These are phyloP conservation scores for Peltaster fructicola DNA, from an alignment of 2,329 filamentous ascomycete genomes.

Conservation along the genomic window DNA sequence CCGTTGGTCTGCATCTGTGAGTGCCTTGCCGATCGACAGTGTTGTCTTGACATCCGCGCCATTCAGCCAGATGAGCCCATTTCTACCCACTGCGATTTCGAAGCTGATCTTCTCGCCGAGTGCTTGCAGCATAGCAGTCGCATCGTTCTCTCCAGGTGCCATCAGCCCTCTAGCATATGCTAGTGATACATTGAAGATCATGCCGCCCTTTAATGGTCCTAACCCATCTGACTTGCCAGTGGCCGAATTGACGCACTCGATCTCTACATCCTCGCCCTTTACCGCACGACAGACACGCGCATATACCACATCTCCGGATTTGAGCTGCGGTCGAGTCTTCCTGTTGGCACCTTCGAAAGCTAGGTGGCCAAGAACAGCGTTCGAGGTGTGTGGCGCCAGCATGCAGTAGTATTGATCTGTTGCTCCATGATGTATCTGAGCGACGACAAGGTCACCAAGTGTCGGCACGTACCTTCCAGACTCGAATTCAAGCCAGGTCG, in stretches of 20 bases:
- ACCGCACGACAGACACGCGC: constrained; percentile 64
- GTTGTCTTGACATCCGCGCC: constrained; percentile 56
- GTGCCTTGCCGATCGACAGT: constrained; percentile 58
- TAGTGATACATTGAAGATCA: constrained; percentile 65
- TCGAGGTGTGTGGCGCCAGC: constrained; percentile 45
- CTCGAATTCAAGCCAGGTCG: constrained; percentile 53
- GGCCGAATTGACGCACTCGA: constrained; percentile 72
- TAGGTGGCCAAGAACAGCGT: constrained; percentile 62
- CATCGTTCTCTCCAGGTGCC: constrained; percentile 40
- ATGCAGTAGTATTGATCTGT: constrained; percentile 65
- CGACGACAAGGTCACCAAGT: constrained; percentile 74
- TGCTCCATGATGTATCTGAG: constrained; percentile 59
- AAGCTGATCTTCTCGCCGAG: constrained; percentile 71
- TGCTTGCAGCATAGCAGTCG: constrained; percentile 59
- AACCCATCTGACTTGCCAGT: constrained; percentile 82
- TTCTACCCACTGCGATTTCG: constrained; percentile 83
- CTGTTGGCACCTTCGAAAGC: constrained; percentile 87
- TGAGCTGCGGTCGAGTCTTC: constrained; percentile 71
- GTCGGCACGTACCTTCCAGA: constrained; percentile 64
- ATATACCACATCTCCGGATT: constrained; percentile 65
- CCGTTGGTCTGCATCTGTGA: constrained; percentile 65
- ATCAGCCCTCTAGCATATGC: constrained; percentile 69
- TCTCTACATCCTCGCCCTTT: constrained; percentile 70
- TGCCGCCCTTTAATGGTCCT: constrained; percentile 67
- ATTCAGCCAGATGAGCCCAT: constrained; percentile 84